phyloP scores from a whole-genome alignment of 805 yeast genomes.

The Ogataea angusta region DNA sequence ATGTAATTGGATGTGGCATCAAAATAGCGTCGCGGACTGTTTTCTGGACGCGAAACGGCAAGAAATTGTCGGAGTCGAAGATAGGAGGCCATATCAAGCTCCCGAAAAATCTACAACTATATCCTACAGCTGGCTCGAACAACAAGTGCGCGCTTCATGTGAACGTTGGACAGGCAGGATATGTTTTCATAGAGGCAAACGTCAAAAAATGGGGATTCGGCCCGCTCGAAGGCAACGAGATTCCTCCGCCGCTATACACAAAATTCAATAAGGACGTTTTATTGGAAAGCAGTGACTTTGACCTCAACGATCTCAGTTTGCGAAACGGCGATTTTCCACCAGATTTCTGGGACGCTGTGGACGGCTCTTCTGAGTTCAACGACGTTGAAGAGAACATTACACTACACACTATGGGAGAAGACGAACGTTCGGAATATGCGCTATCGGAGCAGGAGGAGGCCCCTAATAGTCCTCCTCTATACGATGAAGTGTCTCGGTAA shows the following conservation, averaged over 20 bases:
- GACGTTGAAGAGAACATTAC: constrained; percentile 36
- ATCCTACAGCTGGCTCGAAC: constrained; percentile 87
- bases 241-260: constrained; percentile 93
- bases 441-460: neutral
- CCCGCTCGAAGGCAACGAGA: constrained; percentile 80
- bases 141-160: constrained; percentile 82
- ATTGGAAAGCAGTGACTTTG: constrained; percentile 58
- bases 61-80: constrained; percentile 75
- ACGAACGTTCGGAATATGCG: neutral
- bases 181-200: constrained; percentile 86
- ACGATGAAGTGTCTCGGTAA: neutral
- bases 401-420: constrained; percentile 24
- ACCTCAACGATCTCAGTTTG: constrained; percentile 42
- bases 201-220: constrained; percentile 96
- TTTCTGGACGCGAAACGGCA: constrained; percentile 93
- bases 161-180: constrained; percentile 89
- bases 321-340: constrained; percentile 51
- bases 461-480: neutral
- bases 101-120: constrained; percentile 66
- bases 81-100: constrained; percentile 77
- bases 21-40: constrained; percentile 78
- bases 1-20: constrained; percentile 90
- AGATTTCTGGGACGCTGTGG: constrained; percentile 45
- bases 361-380: constrained; percentile 27
- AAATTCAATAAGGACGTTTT: constrained; percentile 74